Conservation (phyloP, 495 filamentous ascomycete genomes). For the Articulospora tetracladia region DNA sequence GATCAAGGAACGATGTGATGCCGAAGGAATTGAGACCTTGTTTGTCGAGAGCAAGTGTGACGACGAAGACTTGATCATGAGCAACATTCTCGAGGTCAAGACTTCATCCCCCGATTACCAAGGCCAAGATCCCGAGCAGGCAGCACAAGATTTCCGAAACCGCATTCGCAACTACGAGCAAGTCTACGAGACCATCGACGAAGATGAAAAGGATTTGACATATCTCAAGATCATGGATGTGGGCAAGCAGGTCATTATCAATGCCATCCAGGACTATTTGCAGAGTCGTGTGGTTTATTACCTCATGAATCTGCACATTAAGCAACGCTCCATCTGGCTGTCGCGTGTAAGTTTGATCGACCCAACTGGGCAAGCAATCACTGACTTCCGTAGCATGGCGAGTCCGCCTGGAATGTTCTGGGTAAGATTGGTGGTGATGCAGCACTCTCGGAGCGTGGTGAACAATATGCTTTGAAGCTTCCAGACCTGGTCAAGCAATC, state of each 20-base stretch:
- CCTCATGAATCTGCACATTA: conserved; percentile 97
- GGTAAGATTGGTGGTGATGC: conserved; percentile 93
- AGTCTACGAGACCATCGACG: conserved; percentile 86
- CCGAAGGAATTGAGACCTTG: conserved; percentile 78
- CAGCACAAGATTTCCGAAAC: conserved; percentile 86
- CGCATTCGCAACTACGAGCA: conserved; percentile 96
- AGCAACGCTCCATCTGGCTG: conserved; percentile 95
- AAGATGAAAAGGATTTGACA: conserved; percentile 75
- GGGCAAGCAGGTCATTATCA: conserved; percentile 91
- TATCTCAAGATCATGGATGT: conserved; percentile 98
- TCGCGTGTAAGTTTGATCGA: conserved; percentile 64
- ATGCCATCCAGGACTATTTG: conserved; percentile 92
- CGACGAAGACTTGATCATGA: conserved; percentile 91
- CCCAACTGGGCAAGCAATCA: not conserved
- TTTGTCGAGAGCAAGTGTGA: conserved; percentile 97
- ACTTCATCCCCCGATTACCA: conserved; percentile 92
- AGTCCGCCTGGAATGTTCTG: conserved; percentile 83
- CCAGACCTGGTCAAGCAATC: conserved; percentile 79
- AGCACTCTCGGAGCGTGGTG: conserved; percentile 77
- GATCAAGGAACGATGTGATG: conserved; percentile 71
- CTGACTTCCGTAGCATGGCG: conserved; percentile 66
- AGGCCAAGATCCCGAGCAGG: conserved; percentile 88
- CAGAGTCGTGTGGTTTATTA: conserved; percentile 97
- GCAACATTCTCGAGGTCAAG: conserved; percentile 96
- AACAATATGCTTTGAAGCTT: conserved; percentile 77